A percentile compares a stretch with the other conserved stretches of the same genome.
Conservation (phyloP, 164 flowering plant genomes). For the Tinospora cordifolia region DNA sequence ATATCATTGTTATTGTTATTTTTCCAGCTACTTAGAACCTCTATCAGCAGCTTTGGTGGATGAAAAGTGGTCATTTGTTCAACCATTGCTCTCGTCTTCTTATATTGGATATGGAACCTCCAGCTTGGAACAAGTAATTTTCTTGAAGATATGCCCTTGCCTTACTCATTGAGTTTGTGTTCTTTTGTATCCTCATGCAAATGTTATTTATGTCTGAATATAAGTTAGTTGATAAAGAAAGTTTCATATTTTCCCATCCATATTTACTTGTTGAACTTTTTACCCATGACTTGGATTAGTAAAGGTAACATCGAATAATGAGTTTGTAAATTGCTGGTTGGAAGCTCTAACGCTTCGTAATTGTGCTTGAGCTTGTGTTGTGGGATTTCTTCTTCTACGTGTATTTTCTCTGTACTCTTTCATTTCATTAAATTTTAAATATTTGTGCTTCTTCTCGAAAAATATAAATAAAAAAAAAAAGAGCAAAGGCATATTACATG, state of each 20-base stretch:
- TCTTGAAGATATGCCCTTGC: background rate
- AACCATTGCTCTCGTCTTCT: constrained; percentile 80
- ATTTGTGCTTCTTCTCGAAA: no score
- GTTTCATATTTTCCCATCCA: background rate
- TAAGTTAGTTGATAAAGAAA: background rate
- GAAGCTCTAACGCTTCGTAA: no score
- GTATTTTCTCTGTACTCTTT: no score
- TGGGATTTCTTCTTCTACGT: no score
- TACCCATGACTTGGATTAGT: no score
- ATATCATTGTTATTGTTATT: background rate
- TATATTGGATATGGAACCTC: constrained; percentile 89
- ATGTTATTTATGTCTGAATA: background rate
- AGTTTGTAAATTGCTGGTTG: no score
- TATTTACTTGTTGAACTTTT: background rate
- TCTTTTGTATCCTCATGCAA: background rate
- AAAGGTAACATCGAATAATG: no score
- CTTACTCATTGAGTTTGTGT: no score
- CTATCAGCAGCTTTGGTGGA: constrained; percentile 82
- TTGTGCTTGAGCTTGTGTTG: no score
- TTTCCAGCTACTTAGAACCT: constrained; percentile 77
- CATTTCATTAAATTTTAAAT: no score
- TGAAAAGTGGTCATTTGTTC: constrained; percentile 95
- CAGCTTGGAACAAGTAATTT: constrained; percentile 79
- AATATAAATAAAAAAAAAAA: no score
- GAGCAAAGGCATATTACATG: no score